Conservation (phyloP, 257 asterid genomes). For the Echium plantagineum region DNA sequence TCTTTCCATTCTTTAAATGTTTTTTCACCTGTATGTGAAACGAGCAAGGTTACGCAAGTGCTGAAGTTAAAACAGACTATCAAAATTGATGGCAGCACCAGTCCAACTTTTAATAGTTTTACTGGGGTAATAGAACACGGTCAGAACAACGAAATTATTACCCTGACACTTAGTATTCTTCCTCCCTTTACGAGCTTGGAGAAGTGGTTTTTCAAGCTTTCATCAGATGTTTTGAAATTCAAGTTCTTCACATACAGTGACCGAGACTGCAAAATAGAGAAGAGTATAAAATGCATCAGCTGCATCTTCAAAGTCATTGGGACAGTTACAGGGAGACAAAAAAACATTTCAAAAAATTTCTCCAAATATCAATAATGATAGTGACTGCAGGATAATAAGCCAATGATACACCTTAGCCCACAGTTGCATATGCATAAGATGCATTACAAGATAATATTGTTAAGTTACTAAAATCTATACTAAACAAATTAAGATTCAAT, state of each 20-base stretch:
- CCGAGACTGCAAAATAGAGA: slow-evolving; percentile 54
- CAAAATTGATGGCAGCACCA: not conserved
- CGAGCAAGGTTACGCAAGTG: slow-evolving; percentile 1
- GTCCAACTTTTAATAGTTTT: not conserved
- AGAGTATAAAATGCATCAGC: not conserved
- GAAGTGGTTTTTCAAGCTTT: slow-evolving; percentile 62
- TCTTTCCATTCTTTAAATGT: slow-evolving; percentile 81
- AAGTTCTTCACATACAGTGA: slow-evolving; percentile 81
- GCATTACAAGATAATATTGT: too few species aligned
- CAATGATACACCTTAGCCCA: too few species aligned
- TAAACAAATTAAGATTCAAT: too few species aligned
- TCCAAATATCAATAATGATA: not conserved
- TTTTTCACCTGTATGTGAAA: slow-evolving; percentile 53
- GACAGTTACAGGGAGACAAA: not conserved
- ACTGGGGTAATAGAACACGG: slow-evolving; percentile 4
- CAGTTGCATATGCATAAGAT: too few species aligned
- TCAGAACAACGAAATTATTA: slow-evolving; percentile 25
- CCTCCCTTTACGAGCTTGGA: slow-evolving; percentile 62
- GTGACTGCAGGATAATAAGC: too few species aligned
- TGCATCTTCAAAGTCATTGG: not conserved
- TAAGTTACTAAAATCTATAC: too few species aligned
- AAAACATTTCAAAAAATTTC: not conserved
- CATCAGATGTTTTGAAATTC: slow-evolving; percentile 80
- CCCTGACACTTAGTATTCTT: slow-evolving; percentile 72
- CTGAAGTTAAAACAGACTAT: not conserved